Evolutionary conservation across 148 eudicot species (phyloP).

Genomic region (Rhododendron griersonianum): DNA sequence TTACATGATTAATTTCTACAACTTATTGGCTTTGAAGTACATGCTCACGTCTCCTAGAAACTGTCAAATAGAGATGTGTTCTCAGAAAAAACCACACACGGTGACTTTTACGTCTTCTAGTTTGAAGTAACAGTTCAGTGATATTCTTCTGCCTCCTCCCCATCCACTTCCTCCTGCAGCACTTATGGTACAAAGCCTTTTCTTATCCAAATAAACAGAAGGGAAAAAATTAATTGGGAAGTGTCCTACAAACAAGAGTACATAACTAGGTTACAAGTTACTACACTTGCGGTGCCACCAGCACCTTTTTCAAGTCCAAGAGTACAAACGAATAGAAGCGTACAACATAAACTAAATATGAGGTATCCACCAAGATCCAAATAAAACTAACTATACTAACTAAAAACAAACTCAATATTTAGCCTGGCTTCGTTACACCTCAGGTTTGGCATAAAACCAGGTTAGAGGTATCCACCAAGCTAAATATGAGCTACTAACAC

Average conservation of each 20-base stretch:
- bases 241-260: background rate
- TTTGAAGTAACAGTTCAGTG: conserved; percentile 65
- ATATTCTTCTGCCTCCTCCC: conserved; percentile 85
- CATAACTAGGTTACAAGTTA: background rate
- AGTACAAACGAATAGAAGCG: background rate
- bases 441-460: no score
- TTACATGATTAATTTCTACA: no score
- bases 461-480: no score
- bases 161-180: conserved; percentile 85
- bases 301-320: background rate
- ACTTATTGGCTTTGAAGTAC: no score
- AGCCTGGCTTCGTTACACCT: no score
- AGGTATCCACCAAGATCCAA: no score
- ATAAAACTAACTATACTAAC: no score
- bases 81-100: conserved; percentile 55
- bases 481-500: no score
- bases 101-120: conserved; percentile 67
- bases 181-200: conserved; percentile 67
- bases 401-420: no score
- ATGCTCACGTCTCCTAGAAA: conserved; percentile 10
- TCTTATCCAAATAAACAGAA: conserved; percentile 29
- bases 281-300: no score
- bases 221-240: background rate
- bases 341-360: background rate
- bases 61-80: background rate